Conservation (phyloP, 371 early-diverging fungal species). For the Actinomortierella wolfii region DNA sequence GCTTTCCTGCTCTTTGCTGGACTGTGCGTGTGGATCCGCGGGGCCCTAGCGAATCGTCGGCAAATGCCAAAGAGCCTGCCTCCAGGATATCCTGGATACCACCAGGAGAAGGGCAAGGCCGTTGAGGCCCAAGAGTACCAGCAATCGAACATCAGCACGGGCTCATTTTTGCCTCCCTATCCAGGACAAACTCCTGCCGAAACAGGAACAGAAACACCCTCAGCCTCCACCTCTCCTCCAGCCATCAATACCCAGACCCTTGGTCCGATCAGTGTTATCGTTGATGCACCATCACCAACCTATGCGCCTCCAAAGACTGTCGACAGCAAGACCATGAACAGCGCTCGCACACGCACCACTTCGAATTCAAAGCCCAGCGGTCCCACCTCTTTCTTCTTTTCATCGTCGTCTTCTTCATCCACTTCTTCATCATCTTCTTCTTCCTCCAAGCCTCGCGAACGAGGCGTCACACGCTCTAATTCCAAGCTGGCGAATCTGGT, state of each 20-base stretch:
- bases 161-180: no score
- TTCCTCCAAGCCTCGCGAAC: constrained; percentile 7
- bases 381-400: neutral
- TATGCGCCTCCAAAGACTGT: neutral
- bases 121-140: no score
- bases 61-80: no score
- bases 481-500: constrained; percentile 25
- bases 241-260: neutral
- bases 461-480: constrained; percentile 7
- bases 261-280: neutral
- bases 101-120: no score
- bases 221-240: neutral
- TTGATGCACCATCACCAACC: neutral
- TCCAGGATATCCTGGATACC: no score
- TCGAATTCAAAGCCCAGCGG: no score
- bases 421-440: constrained; percentile 6
- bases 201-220: no score
- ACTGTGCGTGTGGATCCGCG: no score
- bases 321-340: constrained; percentile 1
- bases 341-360: neutral
- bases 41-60: no score
- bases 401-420: constrained; percentile 5
- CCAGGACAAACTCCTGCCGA: no score
- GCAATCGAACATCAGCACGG: no score
- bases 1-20: no score